These are phyloP conservation scores for Ustilago loliicola DNA, from an alignment of 1,284 basidiomycete genomes.

Conservation along the genomic window DNA sequence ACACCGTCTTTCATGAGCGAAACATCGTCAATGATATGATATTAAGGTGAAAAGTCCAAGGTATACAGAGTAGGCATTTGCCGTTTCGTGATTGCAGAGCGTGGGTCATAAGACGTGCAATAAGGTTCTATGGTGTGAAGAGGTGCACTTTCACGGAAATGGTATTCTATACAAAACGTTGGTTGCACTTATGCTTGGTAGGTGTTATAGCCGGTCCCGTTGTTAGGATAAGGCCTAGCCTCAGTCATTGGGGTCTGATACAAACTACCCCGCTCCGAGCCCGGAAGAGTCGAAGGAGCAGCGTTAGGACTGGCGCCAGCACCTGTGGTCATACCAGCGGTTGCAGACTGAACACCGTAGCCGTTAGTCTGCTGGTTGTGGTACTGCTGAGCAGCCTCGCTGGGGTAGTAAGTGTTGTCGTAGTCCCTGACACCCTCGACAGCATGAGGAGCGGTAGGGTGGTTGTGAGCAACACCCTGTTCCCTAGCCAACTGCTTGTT, in stretches of 20 bases:
- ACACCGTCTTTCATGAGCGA: no score
- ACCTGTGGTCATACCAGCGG: constrained; percentile 6
- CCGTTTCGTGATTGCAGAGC: not conserved
- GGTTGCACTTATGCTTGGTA: constrained; percentile 10
- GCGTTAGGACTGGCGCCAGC: constrained; percentile 15
- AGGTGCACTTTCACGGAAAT: no score
- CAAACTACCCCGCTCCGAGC: constrained; percentile 42
- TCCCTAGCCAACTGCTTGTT: constrained; percentile 48
- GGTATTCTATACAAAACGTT: no score
- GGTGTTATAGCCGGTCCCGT: constrained; percentile 13
- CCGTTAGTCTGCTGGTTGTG: constrained; percentile 5
- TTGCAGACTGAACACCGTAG: constrained; percentile 25
- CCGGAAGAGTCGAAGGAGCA: constrained; percentile 30
- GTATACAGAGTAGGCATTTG: not conserved
- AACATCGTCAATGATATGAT: not conserved
- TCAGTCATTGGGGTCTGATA: constrained; percentile 53
- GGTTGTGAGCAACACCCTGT: constrained; percentile 22
- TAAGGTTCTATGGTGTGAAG: not conserved
- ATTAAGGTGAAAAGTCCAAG: constrained; percentile 3
- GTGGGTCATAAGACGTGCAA: not conserved
- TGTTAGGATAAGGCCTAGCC: constrained; percentile 35
- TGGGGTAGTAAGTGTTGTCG: constrained; percentile 47
- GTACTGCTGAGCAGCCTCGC: constrained; percentile 29
- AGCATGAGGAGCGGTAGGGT: constrained; percentile 37
- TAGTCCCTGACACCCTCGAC: constrained; percentile 45